A percentile compares a stretch with the other conserved stretches of the same genome.
These are phyloP conservation scores for Encephalitozoon intestinalis DNA, from an alignment of 371 early-diverging fungal species.

Conservation along the genomic window DNA sequence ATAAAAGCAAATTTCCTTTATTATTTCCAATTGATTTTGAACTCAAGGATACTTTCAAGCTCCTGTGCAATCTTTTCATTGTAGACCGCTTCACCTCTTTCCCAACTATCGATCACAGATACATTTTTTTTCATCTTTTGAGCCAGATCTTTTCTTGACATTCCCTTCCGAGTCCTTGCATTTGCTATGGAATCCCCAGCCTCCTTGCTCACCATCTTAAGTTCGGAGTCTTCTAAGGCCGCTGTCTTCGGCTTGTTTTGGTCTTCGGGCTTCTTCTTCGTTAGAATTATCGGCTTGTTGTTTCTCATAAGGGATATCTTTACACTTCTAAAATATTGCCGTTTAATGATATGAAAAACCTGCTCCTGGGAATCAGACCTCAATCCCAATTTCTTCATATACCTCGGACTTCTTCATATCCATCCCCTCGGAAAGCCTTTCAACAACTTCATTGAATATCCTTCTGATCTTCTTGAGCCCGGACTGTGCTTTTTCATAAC, in stretches of 20 bases:
- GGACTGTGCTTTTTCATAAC: slow-evolving; percentile 4
- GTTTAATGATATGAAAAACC: not conserved
- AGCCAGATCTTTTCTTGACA: slow-evolving; percentile 48
- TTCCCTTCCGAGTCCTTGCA: slow-evolving; percentile 18
- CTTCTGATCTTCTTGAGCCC: slow-evolving; percentile 29
- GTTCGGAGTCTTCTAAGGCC: not conserved
- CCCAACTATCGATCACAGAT: slow-evolving; percentile 33
- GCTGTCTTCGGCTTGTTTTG: not conserved
- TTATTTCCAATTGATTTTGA: slow-evolving; percentile 25
- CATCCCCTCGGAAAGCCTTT: slow-evolving; percentile 43
- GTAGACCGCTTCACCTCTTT: slow-evolving; percentile 45
- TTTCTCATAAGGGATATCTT: not conserved
- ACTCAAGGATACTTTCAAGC: slow-evolving; percentile 41
- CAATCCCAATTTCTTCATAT: slow-evolving; percentile 52
- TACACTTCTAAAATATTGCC: not conserved
- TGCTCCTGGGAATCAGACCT: not conserved
- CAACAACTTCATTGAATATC: slow-evolving; percentile 46
- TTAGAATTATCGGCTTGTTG: slow-evolving; percentile 25
- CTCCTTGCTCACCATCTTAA: slow-evolving; percentile 21
- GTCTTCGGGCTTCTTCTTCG: slow-evolving; percentile 1
- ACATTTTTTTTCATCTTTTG: slow-evolving; percentile 39
- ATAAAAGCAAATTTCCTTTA: not conserved
- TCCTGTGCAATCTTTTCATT: slow-evolving; percentile 35
- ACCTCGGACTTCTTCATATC: slow-evolving; percentile 44
- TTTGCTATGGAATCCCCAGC: slow-evolving; percentile 40